phyloP scores from a whole-genome alignment of 192 early-diverging fungal species.

The Spizellomyces punctatus region DNA sequence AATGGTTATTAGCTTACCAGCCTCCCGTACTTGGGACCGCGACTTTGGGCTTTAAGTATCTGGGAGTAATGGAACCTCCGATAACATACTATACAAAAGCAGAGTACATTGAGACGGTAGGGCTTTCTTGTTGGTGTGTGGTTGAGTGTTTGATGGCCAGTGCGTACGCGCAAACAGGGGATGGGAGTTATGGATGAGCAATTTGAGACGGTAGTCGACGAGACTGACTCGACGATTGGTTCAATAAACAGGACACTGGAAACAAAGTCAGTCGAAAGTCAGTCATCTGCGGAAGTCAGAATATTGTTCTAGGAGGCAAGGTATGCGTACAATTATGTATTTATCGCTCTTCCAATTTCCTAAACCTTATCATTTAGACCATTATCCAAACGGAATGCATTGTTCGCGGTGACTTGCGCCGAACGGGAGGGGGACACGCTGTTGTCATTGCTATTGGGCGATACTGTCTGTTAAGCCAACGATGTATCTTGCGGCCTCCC shows the following conservation, averaged over 20 bases:
- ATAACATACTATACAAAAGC: conserved; percentile 72
- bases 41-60: too few species aligned
- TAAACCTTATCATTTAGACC: conserved; percentile 55
- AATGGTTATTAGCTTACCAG: too few species aligned
- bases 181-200: too few species aligned
- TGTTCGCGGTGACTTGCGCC: conserved; percentile 89
- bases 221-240: not conserved
- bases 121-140: not conserved
- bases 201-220: too few species aligned
- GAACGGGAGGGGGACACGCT: conserved; percentile 83
- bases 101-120: conserved; percentile 96
- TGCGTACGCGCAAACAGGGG: too few species aligned
- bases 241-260: conserved; percentile 75
- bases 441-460: conserved; percentile 90
- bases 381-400: conserved; percentile 90
- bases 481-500: conserved; percentile 86
- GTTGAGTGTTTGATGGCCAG: not conserved
- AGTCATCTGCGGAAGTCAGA: conserved; percentile 91
- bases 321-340: conserved; percentile 36
- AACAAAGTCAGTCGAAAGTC: conserved; percentile 95
- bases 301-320: conserved; percentile 96
- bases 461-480: conserved; percentile 79
- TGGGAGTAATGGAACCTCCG: conserved; percentile 67
- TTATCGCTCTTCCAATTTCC: not conserved
- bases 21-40: too few species aligned